Evolutionary conservation across 805 yeast species (phyloP).

Genomic region (Lachancea quebecensis): DNA sequence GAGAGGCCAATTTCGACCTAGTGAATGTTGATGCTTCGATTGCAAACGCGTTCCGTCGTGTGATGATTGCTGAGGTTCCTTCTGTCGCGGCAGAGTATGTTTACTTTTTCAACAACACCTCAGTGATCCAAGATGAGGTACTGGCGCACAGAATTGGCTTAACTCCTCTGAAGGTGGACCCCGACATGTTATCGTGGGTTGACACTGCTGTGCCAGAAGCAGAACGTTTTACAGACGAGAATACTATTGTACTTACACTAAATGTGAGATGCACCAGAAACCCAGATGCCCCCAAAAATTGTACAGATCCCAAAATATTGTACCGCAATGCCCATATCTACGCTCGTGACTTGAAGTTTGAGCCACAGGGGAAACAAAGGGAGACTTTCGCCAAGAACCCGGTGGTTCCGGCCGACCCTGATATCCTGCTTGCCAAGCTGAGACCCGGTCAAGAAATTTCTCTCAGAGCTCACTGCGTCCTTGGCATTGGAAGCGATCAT

Average conservation of each 20-base stretch:
- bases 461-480: slow-evolving; percentile 79
- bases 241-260: slow-evolving; percentile 78
- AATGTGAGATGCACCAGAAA: slow-evolving; percentile 80
- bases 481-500: slow-evolving; percentile 92
- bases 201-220: slow-evolving; percentile 59
- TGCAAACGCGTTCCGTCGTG: slow-evolving; percentile 93
- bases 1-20: slow-evolving; percentile 81
- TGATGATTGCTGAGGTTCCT: slow-evolving; percentile 96
- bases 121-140: slow-evolving; percentile 96
- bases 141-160: slow-evolving; percentile 92
- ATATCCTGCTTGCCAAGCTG: slow-evolving; percentile 82
- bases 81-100: slow-evolving; percentile 92
- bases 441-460: slow-evolving; percentile 97
- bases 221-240: slow-evolving; percentile 73
- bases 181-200: slow-evolving; percentile 82
- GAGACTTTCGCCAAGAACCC: slow-evolving; percentile 62
- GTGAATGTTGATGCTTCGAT: slow-evolving; percentile 83
- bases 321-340: slow-evolving; percentile 83
- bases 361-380: slow-evolving; percentile 83
- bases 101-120: slow-evolving; percentile 86
- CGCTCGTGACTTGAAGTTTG: slow-evolving; percentile 82
- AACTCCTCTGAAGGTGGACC: slow-evolving; percentile 84
- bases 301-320: slow-evolving; percentile 75
- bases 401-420: slow-evolving; percentile 76
- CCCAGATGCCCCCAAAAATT: slow-evolving; percentile 70